Evolutionary conservation across 2,329 filamentous ascomycete genomes (phyloP), one percentile per base, ranked within the genome.

Genomic region (Phoma sp.): DNA sequence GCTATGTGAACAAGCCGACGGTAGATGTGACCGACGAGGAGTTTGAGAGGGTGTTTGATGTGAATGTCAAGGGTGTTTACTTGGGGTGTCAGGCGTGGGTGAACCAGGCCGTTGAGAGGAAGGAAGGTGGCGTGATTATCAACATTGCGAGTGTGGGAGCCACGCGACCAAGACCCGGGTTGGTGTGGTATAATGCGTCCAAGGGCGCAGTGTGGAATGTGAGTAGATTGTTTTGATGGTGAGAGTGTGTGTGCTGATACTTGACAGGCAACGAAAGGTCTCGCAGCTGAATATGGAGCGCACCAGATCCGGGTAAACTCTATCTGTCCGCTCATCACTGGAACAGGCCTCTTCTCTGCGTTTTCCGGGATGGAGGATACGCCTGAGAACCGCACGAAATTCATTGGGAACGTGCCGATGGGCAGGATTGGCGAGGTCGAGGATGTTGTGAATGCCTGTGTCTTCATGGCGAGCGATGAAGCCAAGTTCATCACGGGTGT

Each of bases 251-350:
- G 23, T 39, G 42, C 42, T 46, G 15, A 53, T 26, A 2, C 1
- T 28, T 7, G 30, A 2, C 33, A 69, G 65, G 85, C 84, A 9
- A 87, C 84, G 2, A 87, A 86, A 74, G 83, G 83, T 10, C 80
- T 93, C 60, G 90, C 89, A 0, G 86, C 88, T 1, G 89, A 92
- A 71, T 92, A 89, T 62, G 90, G 86, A 0, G 82, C 84, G 0
- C 83, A 89, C 48, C 82, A 90, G 61, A 90, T 93, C 59, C 83
- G 89, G 0, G 87, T 92, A 65, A 91, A 91, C 59, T 82, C 84
- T 1, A 84, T 92, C 12, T 89, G 86, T 39, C 89, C 88, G 0
- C 81, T 91, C 0, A 78, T 91, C 1, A 87, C 84, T 1, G 84
- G 81, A 14, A 92, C 89, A 0, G 86, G 84, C 2, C 79, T 91